These are phyloP conservation scores for Phanerodontia chrysosporium DNA, from an alignment of 768 basidiomycete species.

Conservation along the genomic window DNA sequence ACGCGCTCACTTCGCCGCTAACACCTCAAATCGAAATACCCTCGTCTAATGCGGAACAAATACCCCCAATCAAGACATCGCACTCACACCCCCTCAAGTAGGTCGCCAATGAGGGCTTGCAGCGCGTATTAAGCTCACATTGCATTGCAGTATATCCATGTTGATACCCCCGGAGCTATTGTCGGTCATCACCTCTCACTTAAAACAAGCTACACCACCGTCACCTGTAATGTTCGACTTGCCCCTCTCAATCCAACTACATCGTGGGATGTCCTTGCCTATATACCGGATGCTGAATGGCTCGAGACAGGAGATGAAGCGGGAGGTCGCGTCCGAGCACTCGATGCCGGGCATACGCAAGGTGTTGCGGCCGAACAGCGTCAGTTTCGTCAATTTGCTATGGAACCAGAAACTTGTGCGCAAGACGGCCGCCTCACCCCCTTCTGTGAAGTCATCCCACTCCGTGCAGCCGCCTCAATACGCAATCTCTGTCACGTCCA, in stretches of 20 bases:
- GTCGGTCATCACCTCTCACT: conserved; percentile 36
- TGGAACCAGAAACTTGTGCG: conserved; percentile 13
- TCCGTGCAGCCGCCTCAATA: neutral
- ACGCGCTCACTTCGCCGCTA: conserved; percentile 48
- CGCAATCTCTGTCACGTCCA: neutral
- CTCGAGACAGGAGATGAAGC: neutral
- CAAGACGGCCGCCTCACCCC: neutral
- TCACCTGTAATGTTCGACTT: conserved; percentile 33
- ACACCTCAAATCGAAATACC: conserved; percentile 24
- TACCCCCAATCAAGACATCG: conserved; percentile 80
- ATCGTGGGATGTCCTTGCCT: conserved; percentile 19
- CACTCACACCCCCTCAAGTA: neutral
- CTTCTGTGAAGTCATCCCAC: neutral
- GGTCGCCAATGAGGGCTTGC: too few relatives aligned
- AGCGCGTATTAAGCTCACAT: too few relatives aligned
- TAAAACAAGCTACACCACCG: conserved; percentile 12
- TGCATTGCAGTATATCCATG: conserved; percentile 41
- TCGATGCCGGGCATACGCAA: neutral
- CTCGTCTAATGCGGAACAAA: conserved; percentile 50
- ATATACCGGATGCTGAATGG: neutral
- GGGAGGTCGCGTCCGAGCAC: neutral
- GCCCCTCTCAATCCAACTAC: conserved; percentile 28
- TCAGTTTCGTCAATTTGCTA: conserved; percentile 9
- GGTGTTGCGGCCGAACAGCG: neutral
- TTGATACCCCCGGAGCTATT: conserved; percentile 51